These are phyloP conservation scores for Sutorius australiensis DNA, from an alignment of 768 basidiomycete genomes.

Conservation along the genomic window DNA sequence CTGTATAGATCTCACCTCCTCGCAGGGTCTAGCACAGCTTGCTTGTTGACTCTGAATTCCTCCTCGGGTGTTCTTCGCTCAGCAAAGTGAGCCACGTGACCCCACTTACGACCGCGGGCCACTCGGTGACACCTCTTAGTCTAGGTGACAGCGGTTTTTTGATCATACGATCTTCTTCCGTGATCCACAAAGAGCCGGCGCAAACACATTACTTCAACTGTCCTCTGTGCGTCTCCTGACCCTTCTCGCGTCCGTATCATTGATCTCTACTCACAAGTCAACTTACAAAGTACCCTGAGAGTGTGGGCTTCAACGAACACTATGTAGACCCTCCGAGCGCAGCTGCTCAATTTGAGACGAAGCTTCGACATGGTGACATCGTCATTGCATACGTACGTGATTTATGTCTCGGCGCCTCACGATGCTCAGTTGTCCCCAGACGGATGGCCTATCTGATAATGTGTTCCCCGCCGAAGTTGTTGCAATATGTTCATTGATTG, in stretches of 20 bases:
- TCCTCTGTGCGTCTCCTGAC: conserved; percentile 24
- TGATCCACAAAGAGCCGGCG: conserved; percentile 44
- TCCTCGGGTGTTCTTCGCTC: conserved; percentile 71
- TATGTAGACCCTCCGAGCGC: conserved; percentile 38
- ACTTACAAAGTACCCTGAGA: conserved; percentile 34
- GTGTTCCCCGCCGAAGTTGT: conserved; percentile 67
- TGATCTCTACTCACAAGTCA: conserved; percentile 21
- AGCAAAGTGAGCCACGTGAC: conserved; percentile 56
- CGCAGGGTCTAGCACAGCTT: conserved; percentile 81
- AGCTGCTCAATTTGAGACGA: conserved; percentile 44
- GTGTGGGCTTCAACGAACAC: conserved; percentile 3
- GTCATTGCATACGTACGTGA: conserved; percentile 45
- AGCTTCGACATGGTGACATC: conserved; percentile 51
- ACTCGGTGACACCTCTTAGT: conserved; percentile 34
- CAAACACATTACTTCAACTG: conserved; percentile 36
- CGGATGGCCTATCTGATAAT: conserved; percentile 54
- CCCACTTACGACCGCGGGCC: background rate
- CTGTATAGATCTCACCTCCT: background rate
- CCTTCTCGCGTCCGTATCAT: background rate
- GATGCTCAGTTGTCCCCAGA: conserved; percentile 33
- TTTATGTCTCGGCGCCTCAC: background rate
- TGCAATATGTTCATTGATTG: conserved; percentile 64
- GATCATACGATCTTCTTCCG: conserved; percentile 63
- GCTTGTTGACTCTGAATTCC: conserved; percentile 69
- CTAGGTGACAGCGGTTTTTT: conserved; percentile 78